Evolutionary conservation across 1,284 basidiomycete genomes (phyloP).

Genomic region (Apiotrichum gamsii): DNA sequence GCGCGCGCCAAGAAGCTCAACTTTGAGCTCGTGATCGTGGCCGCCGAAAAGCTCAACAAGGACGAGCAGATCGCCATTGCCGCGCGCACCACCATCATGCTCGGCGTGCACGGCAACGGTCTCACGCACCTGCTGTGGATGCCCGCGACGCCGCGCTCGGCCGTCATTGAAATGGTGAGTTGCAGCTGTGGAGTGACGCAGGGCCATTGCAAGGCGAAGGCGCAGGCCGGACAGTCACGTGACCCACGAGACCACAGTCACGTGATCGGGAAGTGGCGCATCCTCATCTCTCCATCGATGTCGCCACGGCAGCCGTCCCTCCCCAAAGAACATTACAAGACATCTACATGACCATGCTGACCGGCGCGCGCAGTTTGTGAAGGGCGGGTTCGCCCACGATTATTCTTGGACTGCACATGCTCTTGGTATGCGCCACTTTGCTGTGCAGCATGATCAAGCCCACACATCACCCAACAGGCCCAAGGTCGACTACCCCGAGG

Average conservation of each 20-base stretch:
- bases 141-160: slow-evolving; percentile 44
- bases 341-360: too few relatives aligned
- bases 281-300: too few relatives aligned
- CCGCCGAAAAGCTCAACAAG: slow-evolving; percentile 44
- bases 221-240: too few relatives aligned
- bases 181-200: too few relatives aligned
- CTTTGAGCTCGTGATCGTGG: slow-evolving; percentile 56
- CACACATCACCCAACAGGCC: slow-evolving; percentile 56
- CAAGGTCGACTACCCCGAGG: slow-evolving; percentile 60
- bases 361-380: slow-evolving; percentile 22
- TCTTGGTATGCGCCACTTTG: slow-evolving; percentile 46
- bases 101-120: slow-evolving; percentile 49
- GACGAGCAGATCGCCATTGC: slow-evolving; percentile 47
- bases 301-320: too few relatives aligned
- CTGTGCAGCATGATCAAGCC: slow-evolving; percentile 46
- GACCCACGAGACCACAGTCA: too few relatives aligned
- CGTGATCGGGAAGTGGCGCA: too few relatives aligned
- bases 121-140: slow-evolving; percentile 48
- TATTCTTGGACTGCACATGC: slow-evolving; percentile 48
- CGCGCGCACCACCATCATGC: slow-evolving; percentile 46
- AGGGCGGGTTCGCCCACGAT: slow-evolving; percentile 45
- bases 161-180: slow-evolving; percentile 40
- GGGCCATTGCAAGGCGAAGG: too few relatives aligned
- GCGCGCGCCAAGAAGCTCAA: slow-evolving; percentile 54
- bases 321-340: too few relatives aligned